Percentiles rank a stretch among this genome's conserved stretches.
These are phyloP conservation scores for Calendula officinalis DNA, from an alignment of 129 eudicot species.

Conservation along the genomic window DNA sequence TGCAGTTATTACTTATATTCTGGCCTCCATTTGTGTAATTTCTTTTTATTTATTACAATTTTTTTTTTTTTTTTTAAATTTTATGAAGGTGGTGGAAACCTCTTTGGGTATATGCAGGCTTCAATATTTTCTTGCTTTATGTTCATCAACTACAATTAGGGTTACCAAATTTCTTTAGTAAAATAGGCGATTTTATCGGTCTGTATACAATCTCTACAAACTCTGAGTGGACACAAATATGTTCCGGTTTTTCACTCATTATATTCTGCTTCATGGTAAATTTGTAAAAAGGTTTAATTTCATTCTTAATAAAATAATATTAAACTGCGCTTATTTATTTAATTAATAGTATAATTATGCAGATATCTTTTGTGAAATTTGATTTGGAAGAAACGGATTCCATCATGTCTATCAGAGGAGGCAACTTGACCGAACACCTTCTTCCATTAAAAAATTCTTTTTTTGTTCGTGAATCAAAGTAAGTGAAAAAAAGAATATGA, in stretches of 20 bases:
- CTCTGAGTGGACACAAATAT: slow-evolving; percentile 41
- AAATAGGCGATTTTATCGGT: slow-evolving; percentile 38
- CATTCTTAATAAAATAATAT: background rate
- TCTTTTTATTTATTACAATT: too few relatives aligned
- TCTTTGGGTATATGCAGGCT: slow-evolving; percentile 59
- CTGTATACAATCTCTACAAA: slow-evolving; percentile 40
- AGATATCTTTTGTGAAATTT: slow-evolving; percentile 53
- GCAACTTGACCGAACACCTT: slow-evolving; percentile 51
- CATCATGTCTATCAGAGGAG: slow-evolving; percentile 44
- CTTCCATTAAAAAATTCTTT: slow-evolving; percentile 46
- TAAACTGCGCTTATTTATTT: slow-evolving; percentile 1
- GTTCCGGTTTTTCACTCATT: slow-evolving; percentile 49
- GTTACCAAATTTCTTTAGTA: slow-evolving; percentile 28
- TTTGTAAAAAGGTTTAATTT: background rate
- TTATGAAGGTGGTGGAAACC: slow-evolving; percentile 60
- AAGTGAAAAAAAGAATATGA: slow-evolving; percentile 3
- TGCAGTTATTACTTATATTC: slow-evolving; percentile 15
- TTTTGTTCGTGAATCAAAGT: slow-evolving; percentile 51
- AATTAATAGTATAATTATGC: slow-evolving; percentile 4
- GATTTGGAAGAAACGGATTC: slow-evolving; percentile 55
- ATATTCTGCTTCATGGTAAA: slow-evolving; percentile 52
- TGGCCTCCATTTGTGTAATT: slow-evolving; percentile 28
- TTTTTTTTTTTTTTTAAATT: too few relatives aligned
- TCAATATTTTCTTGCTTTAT: slow-evolving; percentile 44
- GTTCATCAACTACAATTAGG: slow-evolving; percentile 44